Evolutionary conservation across 2,329 filamentous ascomycete species (phyloP).

Genomic region (Penicillium sp.): DNA sequence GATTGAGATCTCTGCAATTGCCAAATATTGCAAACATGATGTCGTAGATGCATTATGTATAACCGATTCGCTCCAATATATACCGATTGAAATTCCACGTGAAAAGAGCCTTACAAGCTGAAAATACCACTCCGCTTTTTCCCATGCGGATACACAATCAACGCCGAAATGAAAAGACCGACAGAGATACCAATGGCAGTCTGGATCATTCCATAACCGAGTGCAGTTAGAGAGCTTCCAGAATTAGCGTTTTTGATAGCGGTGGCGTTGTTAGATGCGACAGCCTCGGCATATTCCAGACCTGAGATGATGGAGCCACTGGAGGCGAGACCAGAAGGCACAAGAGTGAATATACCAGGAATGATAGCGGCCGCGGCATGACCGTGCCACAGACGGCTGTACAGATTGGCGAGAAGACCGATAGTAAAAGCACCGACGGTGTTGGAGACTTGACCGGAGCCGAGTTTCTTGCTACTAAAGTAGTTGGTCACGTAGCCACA

Average conservation of each 20-base stretch:
- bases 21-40: neutral
- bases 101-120: slow-evolving; percentile 26
- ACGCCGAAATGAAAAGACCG: slow-evolving; percentile 42
- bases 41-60: neutral
- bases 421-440: slow-evolving; percentile 71
- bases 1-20: neutral
- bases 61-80: neutral
- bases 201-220: slow-evolving; percentile 45
- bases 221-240: slow-evolving; percentile 25
- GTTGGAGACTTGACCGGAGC: slow-evolving; percentile 68
- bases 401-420: slow-evolving; percentile 71
- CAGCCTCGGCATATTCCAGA: slow-evolving; percentile 52
- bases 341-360: slow-evolving; percentile 73
- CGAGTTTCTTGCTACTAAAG: slow-evolving; percentile 55
- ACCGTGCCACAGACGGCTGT: slow-evolving; percentile 65
- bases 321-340: slow-evolving; percentile 55
- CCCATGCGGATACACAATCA: slow-evolving; percentile 45
- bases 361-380: slow-evolving; percentile 78
- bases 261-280: slow-evolving; percentile 26
- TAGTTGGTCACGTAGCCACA: slow-evolving; percentile 55
- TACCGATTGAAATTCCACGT: neutral
- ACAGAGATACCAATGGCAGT: slow-evolving; percentile 46
- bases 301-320: slow-evolving; percentile 53
- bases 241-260: slow-evolving; percentile 5
- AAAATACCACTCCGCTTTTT: slow-evolving; percentile 45